Percentiles rank a stretch among this genome's conserved stretches.
These are phyloP conservation scores for Cladobotryum mycophilum DNA, from an alignment of 2,329 filamentous ascomycete genomes.

Conservation along the genomic window DNA sequence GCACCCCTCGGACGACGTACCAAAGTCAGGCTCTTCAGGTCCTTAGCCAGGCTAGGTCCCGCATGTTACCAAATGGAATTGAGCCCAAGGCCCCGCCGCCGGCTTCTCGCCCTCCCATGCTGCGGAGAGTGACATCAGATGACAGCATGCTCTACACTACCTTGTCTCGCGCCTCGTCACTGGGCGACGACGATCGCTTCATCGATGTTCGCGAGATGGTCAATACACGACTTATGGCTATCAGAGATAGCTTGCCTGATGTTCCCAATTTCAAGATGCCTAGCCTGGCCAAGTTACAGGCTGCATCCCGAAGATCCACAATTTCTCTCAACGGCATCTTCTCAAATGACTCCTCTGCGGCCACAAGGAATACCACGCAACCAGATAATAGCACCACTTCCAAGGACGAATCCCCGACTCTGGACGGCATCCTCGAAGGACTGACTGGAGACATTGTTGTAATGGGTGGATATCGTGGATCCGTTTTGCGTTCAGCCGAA, in stretches of 20 bases:
- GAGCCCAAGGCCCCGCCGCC: background rate
- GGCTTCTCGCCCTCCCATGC: constrained; percentile 19
- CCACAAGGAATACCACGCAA: constrained; percentile 21
- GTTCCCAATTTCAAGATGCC: constrained; percentile 68
- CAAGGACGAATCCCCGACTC: constrained; percentile 24
- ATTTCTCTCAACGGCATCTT: constrained; percentile 27
- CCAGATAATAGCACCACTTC: constrained; percentile 11
- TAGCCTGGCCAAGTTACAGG: constrained; percentile 49
- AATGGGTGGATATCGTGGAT: constrained; percentile 85
- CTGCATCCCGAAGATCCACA: constrained; percentile 23
- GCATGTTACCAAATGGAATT: background rate
- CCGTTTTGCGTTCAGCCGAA: constrained; percentile 77
- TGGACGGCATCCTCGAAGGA: constrained; percentile 55
- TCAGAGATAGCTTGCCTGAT: constrained; percentile 81
- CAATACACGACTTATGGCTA: constrained; percentile 83
- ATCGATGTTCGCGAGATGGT: constrained; percentile 75
- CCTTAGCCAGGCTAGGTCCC: constrained; percentile 5
- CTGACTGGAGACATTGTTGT: constrained; percentile 82
- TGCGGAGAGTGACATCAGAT: constrained; percentile 43
- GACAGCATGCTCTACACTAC: constrained; percentile 72
- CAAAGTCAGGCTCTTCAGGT: background rate
- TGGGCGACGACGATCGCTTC: constrained; percentile 79
- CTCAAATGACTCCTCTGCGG: constrained; percentile 18
- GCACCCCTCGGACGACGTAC: background rate
- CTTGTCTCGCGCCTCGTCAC: constrained; percentile 70